Base-by-base conservation (phyloP, 768 basidiomycete species). In the Cystoderma amianthinum region DNA sequence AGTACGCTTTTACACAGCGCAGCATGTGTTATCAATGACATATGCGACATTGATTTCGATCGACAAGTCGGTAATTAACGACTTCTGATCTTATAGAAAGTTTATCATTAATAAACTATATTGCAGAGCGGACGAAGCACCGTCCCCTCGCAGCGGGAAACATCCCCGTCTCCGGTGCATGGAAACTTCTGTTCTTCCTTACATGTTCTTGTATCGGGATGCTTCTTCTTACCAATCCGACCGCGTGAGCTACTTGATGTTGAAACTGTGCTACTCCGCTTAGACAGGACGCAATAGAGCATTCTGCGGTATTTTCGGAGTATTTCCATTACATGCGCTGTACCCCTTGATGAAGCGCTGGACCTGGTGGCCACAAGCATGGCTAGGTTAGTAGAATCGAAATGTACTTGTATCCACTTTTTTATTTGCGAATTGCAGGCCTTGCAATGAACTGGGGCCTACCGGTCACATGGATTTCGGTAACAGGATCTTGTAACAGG, bases 71-170 rank as follows among this genome's bases (percentile, higher is more conserved):
- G 69, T 68, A 16, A 40, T 64, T n/a, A n/a, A n/a, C n/a, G n/a
- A n/a, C n/a, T n/a, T n/a, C n/a, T n/a, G n/a, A n/a, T n/a, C n/a
- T n/a, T n/a, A n/a, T n/a, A n/a, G n/a, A n/a, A n/a, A n/a, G n/a
- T n/a, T n/a, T n/a, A n/a, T n/a, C n/a, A n/a, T n/a, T n/a, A n/a
- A n/a, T n/a, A n/a, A n/a, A n/a, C n/a, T n/a, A n/a, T n/a, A 7
- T 32, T 18, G 1, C 34, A 78, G 76, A 70, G 54, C 68, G 75
- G 16, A 73, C 71, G 4, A 68, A 61, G 44, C 60, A 57, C 41
- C 52, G 76, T 22, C 76, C 76, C 1, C 56, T 78, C 22, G 58
- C 72, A 1, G 72, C 72, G 43, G 72, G 73, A 5, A 66, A 68
- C 5, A 61, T 77, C 19, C 69, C 72, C 0, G 63, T 74, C 2